These are phyloP conservation scores for Kodamaea restingae DNA, from an alignment of 805 yeast species.

Conservation along the genomic window DNA sequence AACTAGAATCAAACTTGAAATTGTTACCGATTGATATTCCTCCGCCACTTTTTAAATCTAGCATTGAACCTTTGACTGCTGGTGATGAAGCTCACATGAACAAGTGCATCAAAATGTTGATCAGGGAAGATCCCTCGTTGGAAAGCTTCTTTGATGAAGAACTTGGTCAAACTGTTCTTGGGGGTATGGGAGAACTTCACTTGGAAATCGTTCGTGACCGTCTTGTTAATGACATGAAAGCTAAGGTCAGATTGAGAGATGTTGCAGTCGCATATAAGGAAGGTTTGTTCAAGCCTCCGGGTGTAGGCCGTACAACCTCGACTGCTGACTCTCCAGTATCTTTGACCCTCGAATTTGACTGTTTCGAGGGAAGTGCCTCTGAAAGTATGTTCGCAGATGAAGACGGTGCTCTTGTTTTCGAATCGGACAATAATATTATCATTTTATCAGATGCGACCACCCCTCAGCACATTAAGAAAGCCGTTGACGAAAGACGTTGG, in stretches of 20 bases:
- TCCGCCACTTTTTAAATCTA: constrained; percentile 87
- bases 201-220: constrained; percentile 83
- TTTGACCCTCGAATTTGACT: constrained; percentile 28
- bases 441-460: constrained; percentile 33
- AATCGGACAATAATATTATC: constrained; percentile 46
- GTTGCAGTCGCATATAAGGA: constrained; percentile 91
- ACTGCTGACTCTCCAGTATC: constrained; percentile 19
- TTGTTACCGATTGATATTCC: constrained; percentile 81
- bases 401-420: constrained; percentile 36
- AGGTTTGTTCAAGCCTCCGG: constrained; percentile 28
- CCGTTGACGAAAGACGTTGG: constrained; percentile 40
- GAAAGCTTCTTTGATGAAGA: constrained; percentile 73
- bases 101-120: constrained; percentile 56
- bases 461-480: constrained; percentile 15
- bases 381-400: constrained; percentile 34
- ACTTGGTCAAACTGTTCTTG: constrained; percentile 78
- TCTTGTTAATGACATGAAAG: constrained; percentile 74
- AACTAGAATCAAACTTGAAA: constrained; percentile 39
- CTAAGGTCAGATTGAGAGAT: constrained; percentile 73
- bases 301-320: neutral
- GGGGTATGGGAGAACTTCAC: constrained; percentile 98
- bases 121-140: constrained; percentile 91
- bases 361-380: constrained; percentile 35
- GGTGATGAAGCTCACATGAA: constrained; percentile 78
- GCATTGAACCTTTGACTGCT: constrained; percentile 76